phyloP scores from a whole-genome alignment of 805 yeast genomes.

The Metschnikowia gelsemii region DNA sequence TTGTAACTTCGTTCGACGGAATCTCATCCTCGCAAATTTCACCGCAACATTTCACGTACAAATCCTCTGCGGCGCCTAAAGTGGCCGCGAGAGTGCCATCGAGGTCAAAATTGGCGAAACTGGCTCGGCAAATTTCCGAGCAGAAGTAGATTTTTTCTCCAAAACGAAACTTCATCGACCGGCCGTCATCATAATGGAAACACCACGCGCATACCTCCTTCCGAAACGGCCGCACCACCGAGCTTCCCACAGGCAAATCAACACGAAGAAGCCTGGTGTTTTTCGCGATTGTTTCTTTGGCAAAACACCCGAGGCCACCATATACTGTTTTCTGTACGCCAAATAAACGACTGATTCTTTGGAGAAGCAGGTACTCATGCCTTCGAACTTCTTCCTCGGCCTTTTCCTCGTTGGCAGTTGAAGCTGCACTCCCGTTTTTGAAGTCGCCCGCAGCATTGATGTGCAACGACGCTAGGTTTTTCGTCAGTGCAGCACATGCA shows the following conservation, averaged over 20 bases:
- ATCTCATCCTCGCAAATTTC: constrained; percentile 24
- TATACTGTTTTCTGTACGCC: constrained; percentile 41
- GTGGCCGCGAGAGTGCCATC: constrained; percentile 33
- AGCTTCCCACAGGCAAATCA: constrained; percentile 44
- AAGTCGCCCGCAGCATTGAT: background rate
- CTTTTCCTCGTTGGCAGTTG: too few relatives aligned
- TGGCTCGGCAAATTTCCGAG: constrained; percentile 41
- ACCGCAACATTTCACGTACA: constrained; percentile 28
- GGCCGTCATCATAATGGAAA: constrained; percentile 49
- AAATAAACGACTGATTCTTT: constrained; percentile 23
- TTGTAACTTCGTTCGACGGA: constrained; percentile 7
- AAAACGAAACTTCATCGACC: constrained; percentile 43
- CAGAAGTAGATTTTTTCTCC: constrained; percentile 47
- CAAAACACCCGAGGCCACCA: constrained; percentile 65
- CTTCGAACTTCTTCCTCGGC: too few relatives aligned
- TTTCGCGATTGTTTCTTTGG: constrained; percentile 37
- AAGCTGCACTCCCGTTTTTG: background rate
- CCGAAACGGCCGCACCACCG: constrained; percentile 51
- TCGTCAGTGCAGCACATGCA: background rate
- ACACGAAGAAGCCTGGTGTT: constrained; percentile 44
- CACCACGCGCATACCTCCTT: constrained; percentile 64
- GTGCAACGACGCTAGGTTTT: background rate
- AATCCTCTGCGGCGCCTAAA: constrained; percentile 39
- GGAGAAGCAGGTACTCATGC: constrained; percentile 9
- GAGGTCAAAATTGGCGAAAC: constrained; percentile 37